Conservation (phyloP, 352 stramenopile genomes). For the Globisporangium barbulae region DNA sequence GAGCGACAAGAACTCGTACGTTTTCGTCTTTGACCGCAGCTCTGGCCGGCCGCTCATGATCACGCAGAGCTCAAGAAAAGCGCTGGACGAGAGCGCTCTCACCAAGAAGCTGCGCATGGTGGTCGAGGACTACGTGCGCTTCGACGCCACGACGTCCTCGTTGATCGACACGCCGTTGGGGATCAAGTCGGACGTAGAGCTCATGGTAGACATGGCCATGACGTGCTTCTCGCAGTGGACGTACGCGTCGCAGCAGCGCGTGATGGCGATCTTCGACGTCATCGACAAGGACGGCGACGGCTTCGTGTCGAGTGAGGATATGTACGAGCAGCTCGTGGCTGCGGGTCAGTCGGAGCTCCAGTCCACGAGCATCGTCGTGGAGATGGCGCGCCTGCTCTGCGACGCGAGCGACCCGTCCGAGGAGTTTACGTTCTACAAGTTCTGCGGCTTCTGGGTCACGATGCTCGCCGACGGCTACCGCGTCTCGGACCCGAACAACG, state of each 20-base stretch:
- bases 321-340: conserved; percentile 38
- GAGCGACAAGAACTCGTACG: conserved; percentile 42
- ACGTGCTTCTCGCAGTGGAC: conserved; percentile 44
- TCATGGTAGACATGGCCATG: conserved; percentile 47
- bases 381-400: conserved; percentile 44
- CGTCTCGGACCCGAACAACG: conserved; percentile 44
- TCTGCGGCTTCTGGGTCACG: conserved; percentile 51
- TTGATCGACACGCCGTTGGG: conserved; percentile 28
- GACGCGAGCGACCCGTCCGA: conserved; percentile 43
- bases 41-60: conserved; percentile 32
- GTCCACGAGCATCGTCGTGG: conserved; percentile 28
- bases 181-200: conserved; percentile 56
- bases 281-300: conserved; percentile 50
- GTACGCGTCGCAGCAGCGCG: conserved; percentile 22
- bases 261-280: conserved; percentile 37
- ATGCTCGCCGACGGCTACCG: conserved; percentile 38
- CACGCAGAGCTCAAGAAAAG: conserved; percentile 21
- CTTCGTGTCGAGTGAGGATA: conserved; percentile 41
- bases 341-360: conserved; percentile 31
- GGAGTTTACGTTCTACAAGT: conserved; percentile 50
- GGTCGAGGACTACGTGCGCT: conserved; percentile 42
- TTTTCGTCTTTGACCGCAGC: conserved; percentile 40
- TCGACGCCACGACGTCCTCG: conserved; percentile 12
- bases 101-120: conserved; percentile 24
- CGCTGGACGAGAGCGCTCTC: not conserved